These are phyloP conservation scores for Wickerhamiella galacta DNA, from an alignment of 805 yeast genomes.

Conservation along the genomic window DNA sequence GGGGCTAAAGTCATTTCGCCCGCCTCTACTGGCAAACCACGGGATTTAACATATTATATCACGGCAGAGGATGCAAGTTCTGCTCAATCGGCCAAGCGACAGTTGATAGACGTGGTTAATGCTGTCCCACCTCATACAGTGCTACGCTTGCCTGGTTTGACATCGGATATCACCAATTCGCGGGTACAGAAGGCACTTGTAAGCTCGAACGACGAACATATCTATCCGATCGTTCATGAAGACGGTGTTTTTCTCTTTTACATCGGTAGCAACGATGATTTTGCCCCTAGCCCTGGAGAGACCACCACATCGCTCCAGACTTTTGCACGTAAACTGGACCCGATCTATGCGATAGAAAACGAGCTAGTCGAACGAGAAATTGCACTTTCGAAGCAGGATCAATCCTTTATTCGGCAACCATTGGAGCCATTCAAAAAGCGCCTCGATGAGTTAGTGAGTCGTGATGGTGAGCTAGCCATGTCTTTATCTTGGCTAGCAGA, in stretches of 20 bases:
- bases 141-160: slow-evolving; percentile 43
- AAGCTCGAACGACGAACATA: slow-evolving; percentile 23
- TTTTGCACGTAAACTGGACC: slow-evolving; percentile 38
- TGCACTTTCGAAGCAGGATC: slow-evolving; percentile 37
- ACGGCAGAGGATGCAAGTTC: slow-evolving; percentile 34
- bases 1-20: slow-evolving; percentile 35
- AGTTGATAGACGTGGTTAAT: slow-evolving; percentile 59
- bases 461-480: not conserved
- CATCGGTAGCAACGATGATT: slow-evolving; percentile 38
- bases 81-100: slow-evolving; percentile 51
- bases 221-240: slow-evolving; percentile 37
- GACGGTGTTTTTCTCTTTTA: slow-evolving; percentile 41
- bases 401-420: slow-evolving; percentile 44
- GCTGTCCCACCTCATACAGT: slow-evolving; percentile 51
- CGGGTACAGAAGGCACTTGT: slow-evolving; percentile 12
- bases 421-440: slow-evolving; percentile 11
- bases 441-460: slow-evolving; percentile 1
- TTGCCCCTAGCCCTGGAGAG: slow-evolving; percentile 52
- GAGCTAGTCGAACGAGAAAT: slow-evolving; percentile 36
- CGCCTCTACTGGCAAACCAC: slow-evolving; percentile 21
- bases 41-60: slow-evolving; percentile 44
- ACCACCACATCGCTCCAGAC: slow-evolving; percentile 35
- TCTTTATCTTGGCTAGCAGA: slow-evolving; percentile 30
- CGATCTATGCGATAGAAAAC: slow-evolving; percentile 41
- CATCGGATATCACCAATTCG: slow-evolving; percentile 33